A percentile compares a stretch with the other conserved stretches of the same genome.
These are phyloP conservation scores for Fusarium longipes DNA, from an alignment of 2,329 filamentous ascomycete genomes.

Conservation along the genomic window DNA sequence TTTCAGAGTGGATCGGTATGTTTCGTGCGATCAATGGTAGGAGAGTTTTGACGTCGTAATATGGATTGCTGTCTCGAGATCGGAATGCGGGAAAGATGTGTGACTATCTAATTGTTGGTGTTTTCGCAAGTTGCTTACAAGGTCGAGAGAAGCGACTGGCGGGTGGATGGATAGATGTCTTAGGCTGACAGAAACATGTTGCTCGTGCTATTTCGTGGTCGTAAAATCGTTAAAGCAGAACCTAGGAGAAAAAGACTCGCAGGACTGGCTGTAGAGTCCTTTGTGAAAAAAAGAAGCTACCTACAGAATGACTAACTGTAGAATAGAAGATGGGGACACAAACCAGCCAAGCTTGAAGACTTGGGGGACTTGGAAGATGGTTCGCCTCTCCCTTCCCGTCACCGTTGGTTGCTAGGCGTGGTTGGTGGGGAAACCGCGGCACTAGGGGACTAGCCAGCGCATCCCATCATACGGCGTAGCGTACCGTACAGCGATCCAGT, in stretches of 20 bases:
- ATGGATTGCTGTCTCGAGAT: constrained; percentile 18
- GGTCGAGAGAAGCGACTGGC: background rate
- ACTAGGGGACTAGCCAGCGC: constrained; percentile 22
- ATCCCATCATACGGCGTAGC: constrained; percentile 24
- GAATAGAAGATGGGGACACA: constrained; percentile 11
- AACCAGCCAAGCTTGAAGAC: constrained; percentile 20
- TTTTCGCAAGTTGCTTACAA: constrained; percentile 5
- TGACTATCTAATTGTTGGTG: constrained; percentile 7
- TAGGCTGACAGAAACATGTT: constrained; percentile 31
- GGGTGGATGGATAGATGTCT: constrained; percentile 35
- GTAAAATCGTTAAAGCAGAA: constrained; percentile 2
- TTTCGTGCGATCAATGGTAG: constrained; percentile 11
- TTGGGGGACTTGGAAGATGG: constrained; percentile 7
- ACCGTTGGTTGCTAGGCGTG: constrained; percentile 32
- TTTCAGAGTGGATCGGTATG: constrained; percentile 37
- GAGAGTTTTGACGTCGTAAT: background rate
- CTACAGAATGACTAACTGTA: constrained; percentile 1
- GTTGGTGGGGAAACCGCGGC: constrained; percentile 40
- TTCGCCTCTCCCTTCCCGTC: constrained; percentile 8
- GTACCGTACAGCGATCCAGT: constrained; percentile 1
- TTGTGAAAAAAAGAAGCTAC: constrained; percentile 20
- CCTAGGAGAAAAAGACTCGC: background rate
- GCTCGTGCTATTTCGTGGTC: background rate
- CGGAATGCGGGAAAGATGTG: constrained; percentile 32
- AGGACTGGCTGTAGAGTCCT: background rate